Evolutionary conservation across 352 stramenopile species (phyloP), one percentile per base, ranked within the genome.

Genomic region (Phytopythium montanum): DNA sequence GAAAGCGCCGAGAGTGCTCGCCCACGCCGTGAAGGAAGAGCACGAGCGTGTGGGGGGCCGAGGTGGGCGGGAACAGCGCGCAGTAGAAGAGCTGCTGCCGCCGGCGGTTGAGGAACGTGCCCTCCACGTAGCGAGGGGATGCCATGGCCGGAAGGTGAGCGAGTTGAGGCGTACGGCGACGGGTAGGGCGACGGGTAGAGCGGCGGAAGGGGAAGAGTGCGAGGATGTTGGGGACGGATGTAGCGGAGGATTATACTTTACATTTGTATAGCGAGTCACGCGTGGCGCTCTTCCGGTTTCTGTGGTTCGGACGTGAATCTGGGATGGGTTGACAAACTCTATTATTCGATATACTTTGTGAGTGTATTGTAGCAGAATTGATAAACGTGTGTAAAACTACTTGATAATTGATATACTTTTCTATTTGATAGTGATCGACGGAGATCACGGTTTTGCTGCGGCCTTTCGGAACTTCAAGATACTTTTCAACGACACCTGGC

Each of bases 11-110:
- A 41, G 70, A 68, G 74, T 89, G 76, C 65, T 92, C 79, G 9
- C 76, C 78, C 38, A 89, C 71, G 58, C 82, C 79, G 62, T 89
- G 76, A 60, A 88, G 66, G 54, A 85, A 90, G 51, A 89, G 67
- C 57, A 80, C 70, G 23, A 90, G 64, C 23, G 70, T 78, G n/a
- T 71, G 69, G 51, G 85, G 58, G 38, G 61, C 52, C 18, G 44
- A 2, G n/a, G 38, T 7, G 6, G 76, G 48, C 0, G 81, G 79
- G 55, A 88, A 83, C n/a, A 85, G 63, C 3, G 68, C 62, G 31
- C 66, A 87, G 63, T 86, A 87, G 53, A 81, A 87, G 50, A 88
- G 70, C 39, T 74, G 58, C 64, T 87, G 77, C 10, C 57, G 48
- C 25, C 81, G 76, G 18, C 29, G 46, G 61, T 87, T 88, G 25